Evolutionary conservation across 225 moss, liverwort and hornwort genomes (phyloP).

Genomic region (Lunularia cruciata): DNA sequence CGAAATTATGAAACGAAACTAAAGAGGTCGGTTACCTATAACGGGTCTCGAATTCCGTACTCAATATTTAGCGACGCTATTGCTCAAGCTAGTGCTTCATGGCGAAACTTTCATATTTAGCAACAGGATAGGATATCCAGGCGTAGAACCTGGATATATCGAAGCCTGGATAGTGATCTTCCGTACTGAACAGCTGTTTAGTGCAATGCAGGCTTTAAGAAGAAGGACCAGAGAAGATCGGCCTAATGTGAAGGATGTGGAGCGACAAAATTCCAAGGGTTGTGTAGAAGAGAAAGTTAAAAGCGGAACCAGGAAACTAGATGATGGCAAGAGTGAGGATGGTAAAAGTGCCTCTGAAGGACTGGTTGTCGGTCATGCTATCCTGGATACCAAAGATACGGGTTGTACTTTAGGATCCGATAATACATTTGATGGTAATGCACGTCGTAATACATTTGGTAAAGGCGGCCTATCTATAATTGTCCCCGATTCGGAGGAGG

Average conservation of each 20-base stretch:
- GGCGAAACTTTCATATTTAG: too few relatives aligned
- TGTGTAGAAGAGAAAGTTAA: conserved; percentile 34
- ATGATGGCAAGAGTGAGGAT: conserved; percentile 28
- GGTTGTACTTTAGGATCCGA: background rate
- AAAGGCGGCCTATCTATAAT: conserved; percentile 46
- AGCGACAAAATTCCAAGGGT: conserved; percentile 15
- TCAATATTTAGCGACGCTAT: too few relatives aligned
- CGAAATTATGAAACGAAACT: too few relatives aligned
- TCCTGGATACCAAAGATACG: conserved; percentile 44
- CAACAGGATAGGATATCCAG: too few relatives aligned
- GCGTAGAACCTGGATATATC: too few relatives aligned
- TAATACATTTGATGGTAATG: conserved; percentile 23
- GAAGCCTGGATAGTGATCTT: too few relatives aligned
- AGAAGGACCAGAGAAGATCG: conserved; percentile 52
- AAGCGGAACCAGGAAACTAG: conserved; percentile 34
- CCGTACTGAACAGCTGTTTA: conserved; percentile 15
- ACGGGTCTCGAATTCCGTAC: too few relatives aligned
- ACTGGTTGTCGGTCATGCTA: conserved; percentile 1
- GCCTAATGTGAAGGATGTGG: conserved; percentile 21
- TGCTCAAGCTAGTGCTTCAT: too few relatives aligned
- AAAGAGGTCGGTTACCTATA: too few relatives aligned
- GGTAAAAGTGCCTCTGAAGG: conserved; percentile 11
- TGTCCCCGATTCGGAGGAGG: conserved; percentile 45
- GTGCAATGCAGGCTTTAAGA: conserved; percentile 37
- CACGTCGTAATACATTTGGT: conserved; percentile 34